These are phyloP conservation scores for Trichophyton mentagrophytes DNA, from an alignment of 2,329 filamentous ascomycete species.

Conservation along the genomic window DNA sequence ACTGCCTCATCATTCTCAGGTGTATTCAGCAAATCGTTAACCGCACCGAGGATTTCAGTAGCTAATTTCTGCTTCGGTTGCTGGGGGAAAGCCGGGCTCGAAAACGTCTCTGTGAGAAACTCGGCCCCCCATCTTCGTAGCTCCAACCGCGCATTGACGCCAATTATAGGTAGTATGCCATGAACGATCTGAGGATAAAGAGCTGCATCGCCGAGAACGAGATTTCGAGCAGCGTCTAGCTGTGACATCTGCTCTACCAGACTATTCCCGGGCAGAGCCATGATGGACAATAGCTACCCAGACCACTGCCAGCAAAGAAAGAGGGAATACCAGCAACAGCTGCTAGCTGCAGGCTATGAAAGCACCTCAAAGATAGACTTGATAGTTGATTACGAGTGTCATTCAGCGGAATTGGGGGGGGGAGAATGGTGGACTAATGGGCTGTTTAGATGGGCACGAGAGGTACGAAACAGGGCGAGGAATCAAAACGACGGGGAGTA, in stretches of 20 bases:
- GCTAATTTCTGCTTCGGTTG: constrained; percentile 71
- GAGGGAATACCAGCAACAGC: neutral
- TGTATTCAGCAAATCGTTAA: constrained; percentile 57
- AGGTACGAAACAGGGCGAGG: neutral
- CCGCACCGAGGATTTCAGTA: constrained; percentile 61
- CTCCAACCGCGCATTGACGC: constrained; percentile 59
- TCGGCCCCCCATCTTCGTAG: constrained; percentile 91
- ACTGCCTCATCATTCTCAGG: constrained; percentile 67
- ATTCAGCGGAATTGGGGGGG: neutral
- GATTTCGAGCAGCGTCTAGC: constrained; percentile 77
- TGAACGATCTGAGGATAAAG: constrained; percentile 88
- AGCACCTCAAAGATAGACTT: neutral
- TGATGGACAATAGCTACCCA: constrained; percentile 3
- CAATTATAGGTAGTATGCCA: constrained; percentile 84
- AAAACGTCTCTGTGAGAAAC: constrained; percentile 90
- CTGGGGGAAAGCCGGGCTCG: constrained; percentile 67
- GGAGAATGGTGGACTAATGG: neutral
- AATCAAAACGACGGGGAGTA: neutral
- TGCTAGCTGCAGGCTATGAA: neutral
- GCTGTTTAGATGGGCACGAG: neutral
- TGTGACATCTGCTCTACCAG: constrained; percentile 70
- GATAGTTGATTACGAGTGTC: constrained; percentile 1
- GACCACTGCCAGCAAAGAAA: neutral
- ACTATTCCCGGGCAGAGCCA: constrained; percentile 31
- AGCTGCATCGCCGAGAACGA: constrained; percentile 72